phyloP scores from a whole-genome alignment of 495 filamentous ascomycete species.

The Choiromyces venosus region DNA sequence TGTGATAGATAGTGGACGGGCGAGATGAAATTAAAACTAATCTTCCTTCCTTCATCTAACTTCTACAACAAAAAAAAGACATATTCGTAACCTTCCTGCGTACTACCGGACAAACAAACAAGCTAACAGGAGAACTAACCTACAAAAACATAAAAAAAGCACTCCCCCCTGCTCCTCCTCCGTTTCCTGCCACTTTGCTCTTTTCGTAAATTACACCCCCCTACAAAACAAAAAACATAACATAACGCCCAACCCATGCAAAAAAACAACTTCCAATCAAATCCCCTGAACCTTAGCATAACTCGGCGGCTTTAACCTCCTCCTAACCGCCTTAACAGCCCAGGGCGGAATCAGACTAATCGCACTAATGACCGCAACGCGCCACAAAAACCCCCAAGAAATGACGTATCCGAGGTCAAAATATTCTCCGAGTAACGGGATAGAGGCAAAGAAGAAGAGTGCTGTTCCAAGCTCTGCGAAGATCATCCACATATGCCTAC shows the following conservation, averaged over 20 bases:
- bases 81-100: too few species aligned
- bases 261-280: conserved; percentile 22
- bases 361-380: conserved; percentile 68
- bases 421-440: conserved; percentile 84
- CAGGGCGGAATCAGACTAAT: conserved; percentile 82
- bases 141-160: too few species aligned
- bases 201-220: background rate
- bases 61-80: too few species aligned
- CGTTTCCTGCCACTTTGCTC: too few species aligned
- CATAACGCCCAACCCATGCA: background rate
- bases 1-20: too few species aligned
- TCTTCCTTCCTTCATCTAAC: too few species aligned
- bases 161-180: too few species aligned
- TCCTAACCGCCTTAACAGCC: conserved; percentile 71
- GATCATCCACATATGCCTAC: conserved; percentile 83
- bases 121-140: too few species aligned
- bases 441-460: conserved; percentile 67
- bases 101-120: too few species aligned
- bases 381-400: conserved; percentile 79
- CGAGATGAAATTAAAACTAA: too few species aligned
- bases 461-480: conserved; percentile 74
- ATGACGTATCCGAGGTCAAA: conserved; percentile 80
- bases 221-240: conserved; percentile 13
- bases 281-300: conserved; percentile 87
- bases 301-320: conserved; percentile 83